Evolutionary conservation across 768 basidiomycete genomes (phyloP), one percentile per base, ranked within the genome.

Genomic region (Tricholoma flavovirens): DNA sequence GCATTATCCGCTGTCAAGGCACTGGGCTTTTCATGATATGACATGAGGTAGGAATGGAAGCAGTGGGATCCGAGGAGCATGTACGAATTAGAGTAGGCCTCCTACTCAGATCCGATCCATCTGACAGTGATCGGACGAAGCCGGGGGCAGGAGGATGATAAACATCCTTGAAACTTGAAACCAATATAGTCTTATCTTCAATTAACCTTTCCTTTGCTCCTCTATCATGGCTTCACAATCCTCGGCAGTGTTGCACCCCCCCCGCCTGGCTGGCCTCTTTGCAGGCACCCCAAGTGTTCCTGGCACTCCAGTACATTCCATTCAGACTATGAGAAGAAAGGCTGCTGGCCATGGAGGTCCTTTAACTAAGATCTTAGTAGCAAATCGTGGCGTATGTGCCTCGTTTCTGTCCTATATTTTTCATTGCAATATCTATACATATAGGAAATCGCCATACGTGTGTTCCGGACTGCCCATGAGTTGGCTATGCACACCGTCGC

Each of bases 401-500:
- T 26, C 43, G 54, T 36, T 22, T 52, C 15, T 57, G 12, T 45
- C 57, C 29, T 30, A 56, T 11, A n/a, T n/a, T n/a, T 43, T 57
- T 59, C 54, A 54, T 32, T 53, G 43, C 43, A 56, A 53, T 50
- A 15, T 17, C 19, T 58, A 52, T 56, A n/a, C 53, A 29, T 60
- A n/a, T 67, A 93, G 92, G 94, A 99, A 88, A 99, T 99, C 71
- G 97, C 97, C 26, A 93, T 99, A 65, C 90, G 97, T 67, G 94
- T 99, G 40, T 98, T 99, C 81, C 81, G 95, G 66, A 98, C 95
- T 0, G 91, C 97, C 50, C 97, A 99, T 76, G 97, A 99, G 69
- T 81, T 99, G 58, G 97, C 95, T 9, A 97, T 98, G 95, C 93
- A 95, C 71, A 97, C 95, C 49, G 97, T 98, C 55, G 97, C 97